Evolutionary conservation across 2,329 filamentous ascomycete species (phyloP), one percentile per base, ranked within the genome.

Genomic region (Sporothrix humicola): DNA sequence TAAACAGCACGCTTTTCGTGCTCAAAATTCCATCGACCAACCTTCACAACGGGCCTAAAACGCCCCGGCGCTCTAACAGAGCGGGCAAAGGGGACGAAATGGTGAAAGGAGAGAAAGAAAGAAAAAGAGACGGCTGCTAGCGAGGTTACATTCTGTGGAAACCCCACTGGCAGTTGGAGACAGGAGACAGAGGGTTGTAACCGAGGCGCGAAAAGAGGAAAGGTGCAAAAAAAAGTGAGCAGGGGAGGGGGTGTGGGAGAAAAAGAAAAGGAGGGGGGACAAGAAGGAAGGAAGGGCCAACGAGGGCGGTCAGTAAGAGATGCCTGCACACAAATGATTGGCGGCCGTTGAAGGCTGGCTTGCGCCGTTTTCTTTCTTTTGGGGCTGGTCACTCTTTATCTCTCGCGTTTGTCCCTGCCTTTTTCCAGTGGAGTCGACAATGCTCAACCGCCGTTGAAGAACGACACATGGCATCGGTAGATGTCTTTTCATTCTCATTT

Each of bases 381-480:
- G 46, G 46, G 4, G 10, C 46, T 48, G 7, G 10, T 48, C 46
- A 48, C 12, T 17, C 46, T 48, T 48, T 12, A 13, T 58, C 44
- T 68, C 31, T 66, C 44, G 5, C 48, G 42, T 26, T 71, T 61
- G 42, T 48, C 13, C 12, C 20, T 31, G 13, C 42, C 69, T n/a
- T 59, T 20, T 42, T 26, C 54, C 20, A 23, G 68, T 37, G 69
- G 42, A 61, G 37, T 48, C 13, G 2, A 10, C 42, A n/a, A 71
- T 68, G 52, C 23, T 58, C 50, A 31, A 31, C 12, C 13, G 12
- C 71, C 48, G 71, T 73, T 73, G 58, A 71, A 68, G 72, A 73
- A 73, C 37, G 66, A 50, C 72, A 73, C 72, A 73, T 73, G 72
- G 72, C 48, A 71, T 54, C 26, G 48, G 66, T 26, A 69, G 10